These are phyloP conservation scores for Backusella liffmaniae DNA, from an alignment of 192 early-diverging fungal genomes.

Conservation along the genomic window DNA sequence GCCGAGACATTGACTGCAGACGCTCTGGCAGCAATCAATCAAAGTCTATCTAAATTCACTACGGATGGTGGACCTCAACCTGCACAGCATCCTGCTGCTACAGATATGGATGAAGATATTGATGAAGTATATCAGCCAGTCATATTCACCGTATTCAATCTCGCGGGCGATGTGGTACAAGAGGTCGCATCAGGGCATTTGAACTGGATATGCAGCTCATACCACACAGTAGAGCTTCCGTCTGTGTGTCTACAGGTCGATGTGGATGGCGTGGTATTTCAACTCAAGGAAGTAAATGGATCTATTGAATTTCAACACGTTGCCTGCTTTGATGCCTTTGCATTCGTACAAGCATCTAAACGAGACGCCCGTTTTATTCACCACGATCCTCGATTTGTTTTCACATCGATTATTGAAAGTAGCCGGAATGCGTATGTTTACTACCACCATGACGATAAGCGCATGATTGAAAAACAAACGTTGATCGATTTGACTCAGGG, in stretches of 20 bases:
- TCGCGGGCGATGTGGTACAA: slow-evolving; percentile 38
- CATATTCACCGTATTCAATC: slow-evolving; percentile 40
- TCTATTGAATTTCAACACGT: slow-evolving; percentile 41
- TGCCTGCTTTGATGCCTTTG: slow-evolving; percentile 65
- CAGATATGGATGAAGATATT: slow-evolving; percentile 46
- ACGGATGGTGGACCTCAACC: slow-evolving; percentile 34
- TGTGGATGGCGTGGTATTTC: slow-evolving; percentile 70
- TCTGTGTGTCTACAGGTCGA: slow-evolving; percentile 63
- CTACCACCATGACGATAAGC: slow-evolving; percentile 33
- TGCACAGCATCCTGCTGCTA: slow-evolving; percentile 31
- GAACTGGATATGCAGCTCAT: slow-evolving; percentile 61
- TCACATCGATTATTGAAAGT: slow-evolving; percentile 50
- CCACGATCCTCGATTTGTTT: slow-evolving; percentile 49
- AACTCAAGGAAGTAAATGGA: slow-evolving; percentile 31
- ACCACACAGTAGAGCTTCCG: slow-evolving; percentile 34
- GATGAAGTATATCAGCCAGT: slow-evolving; percentile 46
- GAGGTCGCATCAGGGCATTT: slow-evolving; percentile 48
- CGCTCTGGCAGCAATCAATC: slow-evolving; percentile 57
- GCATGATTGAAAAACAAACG: slow-evolving; percentile 37
- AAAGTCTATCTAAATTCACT: slow-evolving; percentile 62
- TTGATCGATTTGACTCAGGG: slow-evolving; percentile 48
- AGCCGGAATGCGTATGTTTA: slow-evolving; percentile 55
- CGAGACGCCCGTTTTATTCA: slow-evolving; percentile 63
- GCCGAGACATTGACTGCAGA: slow-evolving; percentile 62
- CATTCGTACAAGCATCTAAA: slow-evolving; percentile 76